Conservation (phyloP, 2,329 filamentous ascomycete genomes). For the Ceratocystis huliohia region DNA sequence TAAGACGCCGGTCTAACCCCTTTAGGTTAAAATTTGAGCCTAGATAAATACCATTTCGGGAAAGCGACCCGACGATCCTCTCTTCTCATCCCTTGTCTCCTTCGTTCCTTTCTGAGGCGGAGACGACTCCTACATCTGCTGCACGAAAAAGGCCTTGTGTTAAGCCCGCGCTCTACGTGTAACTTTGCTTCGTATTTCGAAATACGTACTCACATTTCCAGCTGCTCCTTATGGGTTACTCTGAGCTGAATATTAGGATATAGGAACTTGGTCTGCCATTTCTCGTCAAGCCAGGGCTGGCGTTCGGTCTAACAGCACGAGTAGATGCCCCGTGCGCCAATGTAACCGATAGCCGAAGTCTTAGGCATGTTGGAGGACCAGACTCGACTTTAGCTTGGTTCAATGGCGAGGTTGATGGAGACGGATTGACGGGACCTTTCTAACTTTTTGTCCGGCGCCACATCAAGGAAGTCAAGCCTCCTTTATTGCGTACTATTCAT, state of each 20-base stretch:
- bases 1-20: not conserved
- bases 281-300: not conserved
- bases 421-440: not conserved
- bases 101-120: not conserved
- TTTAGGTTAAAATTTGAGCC: not conserved
- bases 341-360: slow-evolving; percentile 4
- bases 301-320: not conserved
- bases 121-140: not conserved
- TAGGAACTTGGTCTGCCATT: not conserved
- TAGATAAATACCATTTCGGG: not conserved
- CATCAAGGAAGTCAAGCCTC: not conserved
- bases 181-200: not conserved
- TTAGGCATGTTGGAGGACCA: not conserved
- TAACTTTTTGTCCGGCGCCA: not conserved
- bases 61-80: not conserved
- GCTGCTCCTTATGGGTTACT: too few relatives aligned
- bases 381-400: not conserved
- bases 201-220: not conserved
- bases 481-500: not conserved
- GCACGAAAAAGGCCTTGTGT: not conserved
- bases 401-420: not conserved
- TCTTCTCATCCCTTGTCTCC: not conserved
- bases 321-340: not conserved
- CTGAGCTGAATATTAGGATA: not conserved
- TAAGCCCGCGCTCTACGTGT: not conserved